A percentile compares a stretch with the other conserved stretches of the same genome.
phyloP scores from a whole-genome alignment of 1,139 yeast species.

The Yamadazyma siamensis region DNA sequence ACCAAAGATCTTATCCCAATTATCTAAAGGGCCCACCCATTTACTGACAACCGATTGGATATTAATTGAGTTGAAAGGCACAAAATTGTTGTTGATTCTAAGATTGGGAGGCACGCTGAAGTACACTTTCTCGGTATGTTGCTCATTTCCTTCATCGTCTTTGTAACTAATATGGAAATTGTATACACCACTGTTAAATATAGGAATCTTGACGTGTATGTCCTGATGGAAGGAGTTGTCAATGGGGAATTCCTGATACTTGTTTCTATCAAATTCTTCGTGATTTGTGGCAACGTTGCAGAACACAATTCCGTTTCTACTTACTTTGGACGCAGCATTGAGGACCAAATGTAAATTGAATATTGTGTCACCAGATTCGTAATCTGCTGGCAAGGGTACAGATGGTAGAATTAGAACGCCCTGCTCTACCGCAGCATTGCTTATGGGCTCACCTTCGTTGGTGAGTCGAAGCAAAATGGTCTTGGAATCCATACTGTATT shows the following conservation, averaged over 20 bases:
- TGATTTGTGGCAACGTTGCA: constrained; percentile 64
- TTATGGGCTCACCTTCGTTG: constrained; percentile 57
- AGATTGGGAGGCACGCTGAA: constrained; percentile 83
- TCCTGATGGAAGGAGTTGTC: constrained; percentile 57
- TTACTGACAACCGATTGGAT: constrained; percentile 86
- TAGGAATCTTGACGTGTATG: constrained; percentile 54
- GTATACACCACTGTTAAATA: constrained; percentile 77
- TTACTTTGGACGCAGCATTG: constrained; percentile 70
- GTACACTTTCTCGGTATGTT: constrained; percentile 55
- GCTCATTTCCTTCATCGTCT: constrained; percentile 18
- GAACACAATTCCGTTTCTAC: constrained; percentile 68
- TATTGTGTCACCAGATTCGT: constrained; percentile 41
- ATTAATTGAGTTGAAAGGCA: constrained; percentile 78
- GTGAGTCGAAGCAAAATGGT: constrained; percentile 48
- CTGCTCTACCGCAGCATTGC: constrained; percentile 36
- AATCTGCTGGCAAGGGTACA: constrained; percentile 40
- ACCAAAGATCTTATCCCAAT: constrained; percentile 65
- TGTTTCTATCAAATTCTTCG: constrained; percentile 51
- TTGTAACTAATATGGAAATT: constrained; percentile 60
- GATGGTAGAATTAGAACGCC: constrained; percentile 71
- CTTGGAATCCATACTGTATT: constrained; percentile 5
- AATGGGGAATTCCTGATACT: constrained; percentile 47
- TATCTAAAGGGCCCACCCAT: constrained; percentile 71
- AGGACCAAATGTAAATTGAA: constrained; percentile 60
- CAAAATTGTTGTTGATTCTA: constrained; percentile 48